phyloP scores from a whole-genome alignment of 2,329 filamentous ascomycete genomes.

The Erysiphe pisi region DNA sequence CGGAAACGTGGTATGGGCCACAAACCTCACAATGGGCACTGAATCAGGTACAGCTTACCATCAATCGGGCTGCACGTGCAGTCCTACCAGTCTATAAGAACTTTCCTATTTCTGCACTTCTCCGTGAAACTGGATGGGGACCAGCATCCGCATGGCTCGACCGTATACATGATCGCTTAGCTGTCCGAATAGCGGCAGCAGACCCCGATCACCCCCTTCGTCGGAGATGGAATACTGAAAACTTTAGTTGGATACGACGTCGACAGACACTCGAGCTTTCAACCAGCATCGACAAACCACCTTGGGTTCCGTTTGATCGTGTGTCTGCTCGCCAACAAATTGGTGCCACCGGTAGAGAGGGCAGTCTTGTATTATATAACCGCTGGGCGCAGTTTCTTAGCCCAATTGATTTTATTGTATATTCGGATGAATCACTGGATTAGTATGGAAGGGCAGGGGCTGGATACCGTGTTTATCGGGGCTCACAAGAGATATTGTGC shows the following conservation, averaged over 20 bases:
- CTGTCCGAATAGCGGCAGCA: background rate
- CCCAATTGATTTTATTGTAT: background rate
- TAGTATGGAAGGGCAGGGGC: background rate
- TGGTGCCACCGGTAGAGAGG: no score
- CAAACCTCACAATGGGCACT: background rate
- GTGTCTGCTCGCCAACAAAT: no score
- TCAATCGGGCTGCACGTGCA: no score
- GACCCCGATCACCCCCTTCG: background rate
- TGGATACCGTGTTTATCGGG: no score
- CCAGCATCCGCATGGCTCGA: background rate
- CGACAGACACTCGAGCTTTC: background rate
- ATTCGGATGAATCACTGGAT: background rate
- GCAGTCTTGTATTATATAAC: no score
- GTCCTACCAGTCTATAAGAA: conserved; percentile 20
- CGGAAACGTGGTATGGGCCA: background rate
- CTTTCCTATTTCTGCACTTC: background rate
- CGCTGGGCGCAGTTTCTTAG: background rate
- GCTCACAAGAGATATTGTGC: no score
- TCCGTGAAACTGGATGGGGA: background rate
- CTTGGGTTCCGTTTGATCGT: no score
- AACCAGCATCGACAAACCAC: no score
- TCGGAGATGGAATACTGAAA: background rate
- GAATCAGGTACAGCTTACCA: background rate
- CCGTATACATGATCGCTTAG: background rate
- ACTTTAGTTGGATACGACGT: background rate